Percentiles rank a stretch among this genome's conserved stretches.
phyloP scores from a whole-genome alignment of 352 stramenopile genomes.

The Globisporangium uncinulatum region DNA sequence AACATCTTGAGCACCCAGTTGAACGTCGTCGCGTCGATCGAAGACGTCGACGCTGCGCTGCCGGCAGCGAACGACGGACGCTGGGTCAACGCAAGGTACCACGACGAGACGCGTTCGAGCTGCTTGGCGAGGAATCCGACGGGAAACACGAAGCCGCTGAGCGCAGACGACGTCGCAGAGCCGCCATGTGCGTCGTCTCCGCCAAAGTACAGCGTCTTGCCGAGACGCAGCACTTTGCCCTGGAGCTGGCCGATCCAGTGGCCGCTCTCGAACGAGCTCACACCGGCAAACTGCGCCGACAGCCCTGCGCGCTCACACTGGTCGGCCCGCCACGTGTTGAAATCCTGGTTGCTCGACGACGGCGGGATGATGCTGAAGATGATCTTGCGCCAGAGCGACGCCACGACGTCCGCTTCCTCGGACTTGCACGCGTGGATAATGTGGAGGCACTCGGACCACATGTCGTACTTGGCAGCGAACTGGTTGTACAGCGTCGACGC shows the following conservation, averaged over 20 bases:
- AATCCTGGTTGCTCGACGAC: slow-evolving; percentile 54
- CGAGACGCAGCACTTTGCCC: slow-evolving; percentile 64
- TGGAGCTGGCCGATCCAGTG: slow-evolving; percentile 81
- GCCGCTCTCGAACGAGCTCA: slow-evolving; percentile 65
- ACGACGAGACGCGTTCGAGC: slow-evolving; percentile 71
- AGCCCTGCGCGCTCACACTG: slow-evolving; percentile 63
- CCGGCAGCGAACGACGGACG: slow-evolving; percentile 29
- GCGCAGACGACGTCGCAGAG: slow-evolving; percentile 19
- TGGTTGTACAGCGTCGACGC: slow-evolving; percentile 83
- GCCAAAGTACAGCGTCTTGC: slow-evolving; percentile 68
- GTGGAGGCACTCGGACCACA: slow-evolving; percentile 83
- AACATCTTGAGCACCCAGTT: slow-evolving; percentile 84
- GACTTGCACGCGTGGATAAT: slow-evolving; percentile 85
- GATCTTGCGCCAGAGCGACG: slow-evolving; percentile 67
- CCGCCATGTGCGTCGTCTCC: slow-evolving; percentile 41
- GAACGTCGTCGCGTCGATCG: slow-evolving; percentile 60
- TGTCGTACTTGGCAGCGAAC: slow-evolving; percentile 80
- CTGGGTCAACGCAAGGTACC: slow-evolving; percentile 66
- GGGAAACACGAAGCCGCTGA: slow-evolving; percentile 63
- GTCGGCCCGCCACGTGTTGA: slow-evolving; percentile 68
- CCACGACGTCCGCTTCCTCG: slow-evolving; percentile 67
- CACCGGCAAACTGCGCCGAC: slow-evolving; percentile 23
- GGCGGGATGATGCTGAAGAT: slow-evolving; percentile 63
- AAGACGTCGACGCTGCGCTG: slow-evolving; percentile 34
- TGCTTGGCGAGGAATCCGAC: slow-evolving; percentile 69